Percentiles rank a stretch among this genome's conserved stretches.
Evolutionary conservation across 2,329 filamentous ascomycete species (phyloP).

Genomic region (Trichoderma polysporum): DNA sequence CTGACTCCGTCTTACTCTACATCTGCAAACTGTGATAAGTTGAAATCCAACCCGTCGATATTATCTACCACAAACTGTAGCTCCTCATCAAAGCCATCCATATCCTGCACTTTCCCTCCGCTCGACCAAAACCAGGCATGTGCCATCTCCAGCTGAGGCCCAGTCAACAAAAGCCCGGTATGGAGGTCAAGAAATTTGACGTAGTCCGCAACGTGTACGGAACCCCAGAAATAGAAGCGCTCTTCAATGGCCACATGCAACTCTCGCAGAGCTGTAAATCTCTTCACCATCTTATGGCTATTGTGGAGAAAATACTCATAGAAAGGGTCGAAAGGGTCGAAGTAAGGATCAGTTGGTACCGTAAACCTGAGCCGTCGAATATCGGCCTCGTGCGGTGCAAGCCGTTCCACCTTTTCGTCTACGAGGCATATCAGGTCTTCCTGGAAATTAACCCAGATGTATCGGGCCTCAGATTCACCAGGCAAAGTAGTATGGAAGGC

Average conservation of each 20-base stretch:
- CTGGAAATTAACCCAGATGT: conserved; percentile 25
- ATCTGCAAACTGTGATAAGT: not conserved
- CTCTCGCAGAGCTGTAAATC: conserved; percentile 21
- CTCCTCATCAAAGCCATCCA: conserved; percentile 22
- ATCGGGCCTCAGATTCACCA: conserved; percentile 15
- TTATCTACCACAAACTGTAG: not conserved
- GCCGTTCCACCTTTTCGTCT: not conserved
- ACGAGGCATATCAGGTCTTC: conserved; percentile 22
- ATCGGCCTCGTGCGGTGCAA: conserved; percentile 16
- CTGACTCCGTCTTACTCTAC: conserved; percentile 1
- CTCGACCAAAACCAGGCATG: not conserved
- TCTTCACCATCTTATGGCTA: rapidly evolving
- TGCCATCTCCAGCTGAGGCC: conserved; percentile 13
- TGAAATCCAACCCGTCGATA: not conserved
- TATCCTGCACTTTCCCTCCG: conserved; percentile 15
- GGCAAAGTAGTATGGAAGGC: conserved; percentile 13
- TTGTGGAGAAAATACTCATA: no score
- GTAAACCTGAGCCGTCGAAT: conserved; percentile 23
- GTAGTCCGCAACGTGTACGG: conserved; percentile 8
- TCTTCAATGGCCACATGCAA: conserved; percentile 23
- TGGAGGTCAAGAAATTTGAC: conserved; percentile 22
- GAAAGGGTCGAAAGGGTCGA: no score
- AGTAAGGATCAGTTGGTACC: not conserved
- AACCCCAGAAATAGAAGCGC: conserved; percentile 5
- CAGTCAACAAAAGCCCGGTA: conserved; percentile 20